phyloP scores from a whole-genome alignment of 2,329 filamentous ascomycete genomes.

The Colletotrichum viniferum region DNA sequence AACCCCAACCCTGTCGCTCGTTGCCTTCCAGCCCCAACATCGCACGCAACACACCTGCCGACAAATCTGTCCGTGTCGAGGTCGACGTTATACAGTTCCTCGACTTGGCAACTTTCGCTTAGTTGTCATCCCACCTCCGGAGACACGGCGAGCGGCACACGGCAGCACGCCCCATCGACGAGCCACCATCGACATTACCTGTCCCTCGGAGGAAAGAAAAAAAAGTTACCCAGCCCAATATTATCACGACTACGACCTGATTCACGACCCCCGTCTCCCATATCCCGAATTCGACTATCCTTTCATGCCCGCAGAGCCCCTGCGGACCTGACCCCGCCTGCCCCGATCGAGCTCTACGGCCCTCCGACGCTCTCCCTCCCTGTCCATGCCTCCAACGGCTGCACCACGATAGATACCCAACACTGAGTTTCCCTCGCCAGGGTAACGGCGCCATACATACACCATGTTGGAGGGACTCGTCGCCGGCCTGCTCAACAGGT shows the following conservation, averaged over 20 bases:
- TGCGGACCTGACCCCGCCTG: background rate
- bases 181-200: background rate
- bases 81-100: background rate
- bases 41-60: background rate
- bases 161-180: background rate
- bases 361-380: constrained; percentile 5
- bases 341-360: background rate
- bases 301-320: background rate
- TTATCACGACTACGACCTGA: background rate
- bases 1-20: constrained; percentile 9
- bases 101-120: background rate
- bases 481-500: constrained; percentile 96
- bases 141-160: background rate
- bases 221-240: background rate
- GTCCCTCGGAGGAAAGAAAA: background rate
- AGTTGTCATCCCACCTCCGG: background rate
- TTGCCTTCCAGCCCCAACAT: background rate
- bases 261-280: background rate
- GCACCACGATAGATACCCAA: background rate
- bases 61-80: background rate
- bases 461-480: constrained; percentile 97
- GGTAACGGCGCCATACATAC: constrained; percentile 69
- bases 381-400: constrained; percentile 1
- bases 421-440: constrained; percentile 50
- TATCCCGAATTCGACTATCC: background rate